Evolutionary conservation across 345 rosid genomes (phyloP).

Genomic region (Trapa incisa): DNA sequence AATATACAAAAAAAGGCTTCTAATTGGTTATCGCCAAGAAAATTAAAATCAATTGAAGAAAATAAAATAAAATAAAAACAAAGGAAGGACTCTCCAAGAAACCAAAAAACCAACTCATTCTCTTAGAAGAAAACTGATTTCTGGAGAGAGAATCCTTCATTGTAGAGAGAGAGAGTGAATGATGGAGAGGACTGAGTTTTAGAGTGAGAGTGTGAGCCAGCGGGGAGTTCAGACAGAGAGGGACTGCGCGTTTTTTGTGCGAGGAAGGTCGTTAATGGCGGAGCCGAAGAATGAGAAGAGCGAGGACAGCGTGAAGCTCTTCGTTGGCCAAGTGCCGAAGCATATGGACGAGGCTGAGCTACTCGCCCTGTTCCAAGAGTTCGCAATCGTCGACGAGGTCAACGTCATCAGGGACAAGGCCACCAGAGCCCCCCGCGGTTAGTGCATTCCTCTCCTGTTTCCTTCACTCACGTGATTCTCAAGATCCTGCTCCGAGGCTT

Average conservation of each 20-base stretch:
- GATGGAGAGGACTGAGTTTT: background rate
- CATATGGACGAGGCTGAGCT: constrained; percentile 91
- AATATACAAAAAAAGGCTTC: constrained; percentile 20
- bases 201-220: constrained; percentile 1
- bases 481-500: constrained; percentile 1
- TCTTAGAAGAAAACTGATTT: background rate
- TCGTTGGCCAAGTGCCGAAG: constrained; percentile 98
- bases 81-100: constrained; percentile 28
- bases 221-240: constrained; percentile 5
- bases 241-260: background rate
- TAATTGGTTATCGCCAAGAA: constrained; percentile 25
- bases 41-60: background rate
- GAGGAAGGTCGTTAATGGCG: constrained; percentile 44
- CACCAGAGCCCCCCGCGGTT: constrained; percentile 87
- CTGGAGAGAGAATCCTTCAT: no score
- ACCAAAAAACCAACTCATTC: constrained; percentile 5
- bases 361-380: constrained; percentile 72
- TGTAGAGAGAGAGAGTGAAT: no score
- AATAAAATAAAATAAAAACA: background rate
- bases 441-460: constrained; percentile 1
- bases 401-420: constrained; percentile 93
- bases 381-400: constrained; percentile 90
- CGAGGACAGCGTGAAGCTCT: constrained; percentile 94
- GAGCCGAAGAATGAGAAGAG: constrained; percentile 38
- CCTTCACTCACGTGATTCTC: constrained; percentile 16